Conservation (phyloP, 2,329 filamentous ascomycete species). For the Stagonosporopsis vannaccii region DNA sequence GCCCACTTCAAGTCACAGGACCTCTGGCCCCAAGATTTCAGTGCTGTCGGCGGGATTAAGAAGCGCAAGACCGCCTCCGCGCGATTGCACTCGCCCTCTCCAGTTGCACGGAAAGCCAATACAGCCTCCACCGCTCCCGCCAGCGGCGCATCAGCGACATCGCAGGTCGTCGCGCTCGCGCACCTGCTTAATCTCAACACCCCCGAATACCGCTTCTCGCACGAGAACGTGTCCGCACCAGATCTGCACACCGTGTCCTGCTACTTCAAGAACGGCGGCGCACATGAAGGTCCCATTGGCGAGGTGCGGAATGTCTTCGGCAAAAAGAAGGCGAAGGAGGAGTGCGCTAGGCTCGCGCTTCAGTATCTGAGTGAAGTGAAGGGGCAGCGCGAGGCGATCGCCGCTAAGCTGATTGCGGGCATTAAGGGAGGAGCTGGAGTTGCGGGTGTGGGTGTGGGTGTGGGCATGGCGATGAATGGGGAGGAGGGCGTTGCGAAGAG, state of each 20-base stretch:
- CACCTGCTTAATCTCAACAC: constrained; percentile 28
- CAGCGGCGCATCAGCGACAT: constrained; percentile 18
- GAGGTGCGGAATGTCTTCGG: constrained; percentile 54
- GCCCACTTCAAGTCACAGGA: constrained; percentile 50
- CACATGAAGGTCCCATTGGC: constrained; percentile 47
- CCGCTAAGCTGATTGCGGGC: constrained; percentile 21
- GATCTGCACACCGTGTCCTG: constrained; percentile 49
- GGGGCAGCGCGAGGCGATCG: constrained; percentile 11
- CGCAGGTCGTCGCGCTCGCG: constrained; percentile 31
- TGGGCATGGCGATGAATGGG: neutral
- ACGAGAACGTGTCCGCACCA: constrained; percentile 12
- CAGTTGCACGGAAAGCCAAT: neutral
- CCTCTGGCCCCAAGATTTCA: constrained; percentile 35
- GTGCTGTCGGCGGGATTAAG: constrained; percentile 37
- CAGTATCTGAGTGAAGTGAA: constrained; percentile 48
- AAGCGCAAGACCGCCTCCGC: constrained; percentile 33
- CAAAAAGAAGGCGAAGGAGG: constrained; percentile 59
- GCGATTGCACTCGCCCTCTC: neutral
- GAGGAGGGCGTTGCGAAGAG: neutral
- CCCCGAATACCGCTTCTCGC: constrained; percentile 29
- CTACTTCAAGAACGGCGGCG: constrained; percentile 38
- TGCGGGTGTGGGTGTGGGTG: neutral
- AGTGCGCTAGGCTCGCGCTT: constrained; percentile 54
- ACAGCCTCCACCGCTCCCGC: neutral
- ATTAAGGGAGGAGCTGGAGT: neutral